A percentile compares a stretch with the other conserved stretches of the same genome.
Conservation (phyloP, 192 early-diverging fungal species). For the Linnemannia exigua region DNA sequence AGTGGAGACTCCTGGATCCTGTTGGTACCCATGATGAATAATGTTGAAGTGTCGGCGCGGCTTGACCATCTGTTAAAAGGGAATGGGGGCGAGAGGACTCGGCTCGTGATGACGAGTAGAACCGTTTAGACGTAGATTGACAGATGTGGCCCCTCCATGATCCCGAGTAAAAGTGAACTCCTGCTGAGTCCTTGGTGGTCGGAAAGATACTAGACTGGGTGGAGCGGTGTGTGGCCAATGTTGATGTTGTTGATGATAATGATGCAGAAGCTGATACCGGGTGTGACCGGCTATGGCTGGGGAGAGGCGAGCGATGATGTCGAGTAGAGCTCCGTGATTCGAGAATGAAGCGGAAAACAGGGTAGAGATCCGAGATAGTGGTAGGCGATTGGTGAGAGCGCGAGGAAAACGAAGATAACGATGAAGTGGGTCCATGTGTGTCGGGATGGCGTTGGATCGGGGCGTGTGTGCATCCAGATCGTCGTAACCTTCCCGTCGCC, state of each 20-base stretch:
- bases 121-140: background rate
- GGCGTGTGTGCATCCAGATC: conserved; percentile 8
- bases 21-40: background rate
- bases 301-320: background rate
- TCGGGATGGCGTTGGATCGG: background rate
- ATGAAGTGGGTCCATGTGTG: background rate
- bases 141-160: background rate
- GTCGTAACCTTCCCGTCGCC: background rate
- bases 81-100: background rate
- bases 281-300: background rate
- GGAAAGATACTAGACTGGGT: background rate
- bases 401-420: background rate
- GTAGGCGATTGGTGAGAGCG: background rate
- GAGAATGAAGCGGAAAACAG: conserved; percentile 37
- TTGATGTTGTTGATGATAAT: background rate
- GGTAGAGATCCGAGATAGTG: conserved; percentile 49
- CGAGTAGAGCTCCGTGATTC: conserved; percentile 15
- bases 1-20: background rate
- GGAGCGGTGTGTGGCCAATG: background rate
- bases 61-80: background rate
- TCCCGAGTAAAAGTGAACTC: background rate
- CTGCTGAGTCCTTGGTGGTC: background rate
- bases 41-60: background rate
- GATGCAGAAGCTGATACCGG: background rate
- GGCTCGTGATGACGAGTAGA: background rate